Evolutionary conservation across 257 asterid species (phyloP), one percentile per base, ranked within the genome.

Genomic region (Capsicum rhomboideum): DNA sequence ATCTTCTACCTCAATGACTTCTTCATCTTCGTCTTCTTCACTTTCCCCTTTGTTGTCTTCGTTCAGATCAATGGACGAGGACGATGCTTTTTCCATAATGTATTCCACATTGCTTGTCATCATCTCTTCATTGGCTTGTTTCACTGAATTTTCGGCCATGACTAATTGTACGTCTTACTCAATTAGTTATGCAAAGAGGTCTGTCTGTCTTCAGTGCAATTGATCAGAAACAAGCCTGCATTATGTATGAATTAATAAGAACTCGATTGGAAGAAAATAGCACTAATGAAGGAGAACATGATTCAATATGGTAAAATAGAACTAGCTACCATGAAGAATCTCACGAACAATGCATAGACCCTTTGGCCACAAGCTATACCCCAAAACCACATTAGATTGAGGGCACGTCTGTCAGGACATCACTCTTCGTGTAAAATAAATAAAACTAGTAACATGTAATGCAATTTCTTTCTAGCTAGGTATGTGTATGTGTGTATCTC

Each of bases 51-150:
- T 74, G 78, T 58, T 14, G 44, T 91, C 95, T 86, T 92, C 95
- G 26, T 96, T 94, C 88, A 96, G 86, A 84, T 96, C 94, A 13
- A 94, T 90, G 11, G 88, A 88, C 16, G 96, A 90, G 6, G 91
- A 83, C 14, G 82, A 59, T 61, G 77, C 46, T 78, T 79, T 88
- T 54, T 83, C 86, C 79, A 63, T 64, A 18, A 23, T 46, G n/a
- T n/a, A n/a, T n/a, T n/a, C n/a, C n/a, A n/a, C n/a, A n/a, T n/a
- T n/a, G n/a, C n/a, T n/a, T 20, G 7, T 21, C 8, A 59, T 59
- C 71, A 31, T 83, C 56, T 10, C 82, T 52, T 14, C 75, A 31
- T 46, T 53, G 49, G 1, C 44, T n/a, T 63, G 23, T 69, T 59
- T 54, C 56, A 18, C 10, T 86, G 42, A 58, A 21, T 44, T 44